These are phyloP conservation scores for Leccinum ponderosum DNA, from an alignment of 1,284 basidiomycete species.

Conservation along the genomic window DNA sequence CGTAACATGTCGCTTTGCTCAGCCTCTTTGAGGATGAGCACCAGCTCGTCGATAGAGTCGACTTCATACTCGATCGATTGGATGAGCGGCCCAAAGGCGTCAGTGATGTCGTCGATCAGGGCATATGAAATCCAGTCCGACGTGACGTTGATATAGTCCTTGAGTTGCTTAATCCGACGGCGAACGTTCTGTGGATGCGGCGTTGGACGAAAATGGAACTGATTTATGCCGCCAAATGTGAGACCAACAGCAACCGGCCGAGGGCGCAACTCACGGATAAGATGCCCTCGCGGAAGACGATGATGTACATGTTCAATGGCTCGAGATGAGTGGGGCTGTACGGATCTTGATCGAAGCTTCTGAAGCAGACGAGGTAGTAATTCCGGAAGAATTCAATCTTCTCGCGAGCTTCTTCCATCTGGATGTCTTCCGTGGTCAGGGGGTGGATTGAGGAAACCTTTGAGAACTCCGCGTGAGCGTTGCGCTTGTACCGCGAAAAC, in stretches of 20 bases:
- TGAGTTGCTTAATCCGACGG: conserved; percentile 97
- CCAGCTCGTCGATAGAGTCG: conserved; percentile 98
- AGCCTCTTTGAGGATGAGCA: conserved; percentile 86
- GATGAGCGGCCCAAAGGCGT: conserved; percentile 98
- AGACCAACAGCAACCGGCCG: neutral
- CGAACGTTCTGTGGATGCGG: conserved; percentile 98
- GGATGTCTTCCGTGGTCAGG: conserved; percentile 98
- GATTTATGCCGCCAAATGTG: conserved; percentile 2
- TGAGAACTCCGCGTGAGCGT: conserved; percentile 13
- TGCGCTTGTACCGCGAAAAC: neutral
- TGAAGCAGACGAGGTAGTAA: conserved; percentile 99
- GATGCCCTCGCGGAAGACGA: conserved; percentile 98
- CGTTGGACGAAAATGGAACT: conserved; percentile 98
- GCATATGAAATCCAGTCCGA: conserved; percentile 99
- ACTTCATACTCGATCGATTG: conserved; percentile 99
- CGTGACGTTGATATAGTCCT: conserved; percentile 98
- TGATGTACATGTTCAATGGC: conserved; percentile 99
- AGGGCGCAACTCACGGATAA: conserved; percentile 59
- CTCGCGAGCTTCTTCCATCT: conserved; percentile 99
- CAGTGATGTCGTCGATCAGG: conserved; percentile 99
- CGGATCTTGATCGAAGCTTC: conserved; percentile 98
- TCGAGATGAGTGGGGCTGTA: conserved; percentile 98
- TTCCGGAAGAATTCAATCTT: conserved; percentile 99
- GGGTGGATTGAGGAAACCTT: conserved; percentile 98
- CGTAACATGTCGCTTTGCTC: conserved; percentile 65